phyloP scores from a whole-genome alignment of 108 stramenopile genomes.

The Mayamaea pseudoterrestris region DNA sequence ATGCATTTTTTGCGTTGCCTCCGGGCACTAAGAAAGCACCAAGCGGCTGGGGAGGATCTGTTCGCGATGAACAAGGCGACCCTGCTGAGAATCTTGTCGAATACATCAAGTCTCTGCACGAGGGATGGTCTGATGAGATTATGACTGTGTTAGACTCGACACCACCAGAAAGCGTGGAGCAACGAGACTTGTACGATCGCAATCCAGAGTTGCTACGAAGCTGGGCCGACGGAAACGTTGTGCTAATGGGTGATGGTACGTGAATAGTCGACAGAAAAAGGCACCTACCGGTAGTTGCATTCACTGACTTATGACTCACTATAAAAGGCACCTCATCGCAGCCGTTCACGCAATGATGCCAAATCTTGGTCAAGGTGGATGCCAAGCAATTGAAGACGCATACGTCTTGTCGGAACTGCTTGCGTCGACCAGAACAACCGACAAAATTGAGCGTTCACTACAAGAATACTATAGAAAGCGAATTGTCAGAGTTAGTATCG shows the following conservation, averaged over 20 bases:
- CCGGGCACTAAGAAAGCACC: slow-evolving; percentile 88
- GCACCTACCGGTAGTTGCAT: too few relatives aligned
- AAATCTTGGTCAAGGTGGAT: slow-evolving; percentile 93
- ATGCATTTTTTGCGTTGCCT: slow-evolving; percentile 95
- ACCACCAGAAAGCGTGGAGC: slow-evolving; percentile 84
- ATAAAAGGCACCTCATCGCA: too few relatives aligned
- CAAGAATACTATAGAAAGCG: slow-evolving; percentile 85
- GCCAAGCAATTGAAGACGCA: slow-evolving; percentile 95
- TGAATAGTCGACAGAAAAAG: too few relatives aligned
- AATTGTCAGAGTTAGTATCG: slow-evolving; percentile 77
- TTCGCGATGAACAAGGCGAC: slow-evolving; percentile 44
- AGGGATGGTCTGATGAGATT: slow-evolving; percentile 90
- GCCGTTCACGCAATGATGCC: slow-evolving; percentile 91
- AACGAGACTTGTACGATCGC: slow-evolving; percentile 94
- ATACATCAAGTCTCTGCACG: slow-evolving; percentile 84
- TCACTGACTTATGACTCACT: too few relatives aligned
- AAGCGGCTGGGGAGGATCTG: slow-evolving; percentile 73
- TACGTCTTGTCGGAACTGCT: slow-evolving; percentile 84
- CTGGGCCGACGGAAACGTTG: slow-evolving; percentile 92
- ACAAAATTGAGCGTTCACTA: slow-evolving; percentile 55
- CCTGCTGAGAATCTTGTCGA: slow-evolving; percentile 81
- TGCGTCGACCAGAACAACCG: slow-evolving; percentile 56
- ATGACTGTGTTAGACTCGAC: slow-evolving; percentile 88
- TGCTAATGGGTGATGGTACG: slow-evolving; percentile 90
- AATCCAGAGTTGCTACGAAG: slow-evolving; percentile 77